Conservation (phyloP, 192 early-diverging fungal genomes). For the Umbelopsis isabellina region DNA sequence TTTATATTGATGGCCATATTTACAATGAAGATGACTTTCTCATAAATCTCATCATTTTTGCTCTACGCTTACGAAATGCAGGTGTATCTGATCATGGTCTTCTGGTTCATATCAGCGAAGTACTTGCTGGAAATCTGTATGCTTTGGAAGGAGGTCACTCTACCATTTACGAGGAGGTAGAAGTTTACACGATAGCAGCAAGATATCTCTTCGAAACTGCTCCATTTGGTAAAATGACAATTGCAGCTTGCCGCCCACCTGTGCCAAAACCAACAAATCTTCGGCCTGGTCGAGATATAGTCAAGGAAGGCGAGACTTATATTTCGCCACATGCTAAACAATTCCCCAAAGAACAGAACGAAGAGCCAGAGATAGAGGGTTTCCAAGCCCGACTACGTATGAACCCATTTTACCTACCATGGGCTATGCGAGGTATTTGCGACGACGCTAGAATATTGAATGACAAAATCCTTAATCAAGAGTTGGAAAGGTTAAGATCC, state of each 20-base stretch:
- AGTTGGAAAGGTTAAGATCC: constrained; percentile 66
- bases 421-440: constrained; percentile 88
- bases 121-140: constrained; percentile 86
- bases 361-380: constrained; percentile 41
- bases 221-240: constrained; percentile 30
- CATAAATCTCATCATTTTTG: constrained; percentile 85
- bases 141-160: constrained; percentile 89
- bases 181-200: constrained; percentile 75
- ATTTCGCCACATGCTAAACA: background rate
- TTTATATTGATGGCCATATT: constrained; percentile 87
- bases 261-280: constrained; percentile 12
- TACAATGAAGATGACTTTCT: constrained; percentile 85
- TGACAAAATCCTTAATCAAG: constrained; percentile 55
- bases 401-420: constrained; percentile 93
- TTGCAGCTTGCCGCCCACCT: constrained; percentile 5
- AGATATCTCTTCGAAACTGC: constrained; percentile 54
- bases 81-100: constrained; percentile 89
- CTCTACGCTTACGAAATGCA: constrained; percentile 82
- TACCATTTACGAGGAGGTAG: constrained; percentile 87
- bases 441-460: constrained; percentile 67
- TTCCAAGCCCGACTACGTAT: constrained; percentile 70
- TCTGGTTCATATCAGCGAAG: constrained; percentile 83
- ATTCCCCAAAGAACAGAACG: background rate
- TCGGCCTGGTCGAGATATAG: background rate
- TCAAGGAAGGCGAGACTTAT: background rate